Evolutionary conservation across 768 basidiomycete species (phyloP).

Genomic region (Rhodotorula babjevae): DNA sequence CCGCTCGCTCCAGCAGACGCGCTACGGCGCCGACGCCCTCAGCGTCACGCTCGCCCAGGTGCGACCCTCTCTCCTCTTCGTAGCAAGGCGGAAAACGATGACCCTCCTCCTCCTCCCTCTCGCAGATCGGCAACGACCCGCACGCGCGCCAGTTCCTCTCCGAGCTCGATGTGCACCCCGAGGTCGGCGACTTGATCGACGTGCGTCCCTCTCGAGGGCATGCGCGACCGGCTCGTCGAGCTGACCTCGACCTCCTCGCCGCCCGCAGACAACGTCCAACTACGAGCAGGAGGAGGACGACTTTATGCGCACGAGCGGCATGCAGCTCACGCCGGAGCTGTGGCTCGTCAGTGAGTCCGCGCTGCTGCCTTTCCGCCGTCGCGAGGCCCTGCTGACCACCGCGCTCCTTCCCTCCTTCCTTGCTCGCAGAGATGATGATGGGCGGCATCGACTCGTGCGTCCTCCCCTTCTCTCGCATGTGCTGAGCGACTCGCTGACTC

Average conservation of each 20-base stretch:
- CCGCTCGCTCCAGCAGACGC: slow-evolving; percentile 3
- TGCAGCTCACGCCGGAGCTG: slow-evolving; percentile 1
- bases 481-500: too few species aligned
- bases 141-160: slow-evolving; percentile 48
- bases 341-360: background rate
- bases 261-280: background rate
- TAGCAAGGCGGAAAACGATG: too few species aligned
- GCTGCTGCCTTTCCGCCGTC: too few species aligned
- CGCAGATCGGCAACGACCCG: slow-evolving; percentile 26
- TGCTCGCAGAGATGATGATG: too few species aligned
- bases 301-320: background rate
- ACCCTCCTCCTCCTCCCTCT: background rate
- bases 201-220: background rate
- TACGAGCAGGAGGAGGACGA: slow-evolving; percentile 3
- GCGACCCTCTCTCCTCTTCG: background rate
- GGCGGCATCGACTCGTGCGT: too few species aligned
- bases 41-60: slow-evolving; percentile 42
- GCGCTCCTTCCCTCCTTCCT: too few species aligned
- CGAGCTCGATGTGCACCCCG: slow-evolving; percentile 3
- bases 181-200: slow-evolving; percentile 8
- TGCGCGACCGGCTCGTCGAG: too few species aligned
- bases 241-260: too few species aligned
- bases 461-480: too few species aligned
- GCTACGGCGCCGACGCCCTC: slow-evolving; percentile 46
- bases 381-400: too few species aligned